These are phyloP conservation scores for Vachellia collinsii DNA, from an alignment of 306 rosid species.

Conservation along the genomic window DNA sequence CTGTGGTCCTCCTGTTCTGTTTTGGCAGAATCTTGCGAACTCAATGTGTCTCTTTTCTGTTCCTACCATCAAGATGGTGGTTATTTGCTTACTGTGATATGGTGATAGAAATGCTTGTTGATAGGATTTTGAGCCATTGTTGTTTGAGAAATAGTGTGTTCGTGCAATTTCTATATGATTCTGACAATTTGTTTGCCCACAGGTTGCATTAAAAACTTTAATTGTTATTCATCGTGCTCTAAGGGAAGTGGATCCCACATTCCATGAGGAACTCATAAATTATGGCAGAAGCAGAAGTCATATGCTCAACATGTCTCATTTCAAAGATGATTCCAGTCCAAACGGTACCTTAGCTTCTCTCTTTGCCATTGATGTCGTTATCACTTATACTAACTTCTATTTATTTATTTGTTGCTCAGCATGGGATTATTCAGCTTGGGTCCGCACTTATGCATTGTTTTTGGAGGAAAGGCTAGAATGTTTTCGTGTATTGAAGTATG, in stretches of 20 bases:
- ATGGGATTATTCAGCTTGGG: conserved; percentile 98
- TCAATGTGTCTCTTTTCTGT: background rate
- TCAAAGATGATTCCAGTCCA: conserved; percentile 98
- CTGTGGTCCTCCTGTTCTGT: conserved; percentile 1
- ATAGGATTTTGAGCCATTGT: background rate
- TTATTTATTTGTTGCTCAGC: conserved; percentile 57
- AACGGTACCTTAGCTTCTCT: conserved; percentile 60
- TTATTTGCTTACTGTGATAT: background rate
- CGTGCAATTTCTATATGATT: conserved; percentile 31
- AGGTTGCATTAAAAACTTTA: conserved; percentile 97
- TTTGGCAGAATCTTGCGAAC: background rate
- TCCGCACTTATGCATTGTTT: conserved; percentile 91
- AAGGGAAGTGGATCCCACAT: conserved; percentile 98
- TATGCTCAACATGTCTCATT: conserved; percentile 98
- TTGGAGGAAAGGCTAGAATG: conserved; percentile 99
- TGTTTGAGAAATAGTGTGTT: conserved; percentile 16
- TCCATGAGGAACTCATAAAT: conserved; percentile 94
- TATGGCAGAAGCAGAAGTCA: conserved; percentile 97
- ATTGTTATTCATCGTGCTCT: conserved; percentile 97
- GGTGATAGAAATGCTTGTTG: conserved; percentile 1
- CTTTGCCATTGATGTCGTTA: conserved; percentile 7
- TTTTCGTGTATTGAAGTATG: conserved; percentile 92
- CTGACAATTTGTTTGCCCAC: conserved; percentile 39
- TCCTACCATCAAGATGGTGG: background rate
- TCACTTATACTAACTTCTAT: conserved; percentile 12